phyloP scores from a whole-genome alignment of 2,329 filamentous ascomycete species.

The Xylariaceae sp. region DNA sequence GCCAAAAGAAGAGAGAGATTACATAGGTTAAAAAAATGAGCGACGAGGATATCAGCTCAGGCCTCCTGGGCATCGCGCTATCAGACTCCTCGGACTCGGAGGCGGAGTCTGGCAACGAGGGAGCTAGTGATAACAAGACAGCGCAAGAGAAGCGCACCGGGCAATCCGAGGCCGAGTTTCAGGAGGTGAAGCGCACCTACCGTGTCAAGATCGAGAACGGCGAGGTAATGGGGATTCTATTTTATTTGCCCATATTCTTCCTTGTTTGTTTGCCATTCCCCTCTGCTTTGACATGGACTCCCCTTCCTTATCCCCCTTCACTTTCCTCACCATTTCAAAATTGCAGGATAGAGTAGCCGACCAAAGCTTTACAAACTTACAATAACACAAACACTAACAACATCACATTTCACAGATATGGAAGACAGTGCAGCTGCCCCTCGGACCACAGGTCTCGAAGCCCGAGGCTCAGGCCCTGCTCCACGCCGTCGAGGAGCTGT shows the following conservation, averaged over 20 bases:
- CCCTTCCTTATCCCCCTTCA: too few relatives aligned
- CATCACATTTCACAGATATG: conserved; percentile 43
- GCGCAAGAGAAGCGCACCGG: conserved; percentile 16
- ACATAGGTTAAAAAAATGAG: too few relatives aligned
- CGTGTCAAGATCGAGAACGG: conserved; percentile 48
- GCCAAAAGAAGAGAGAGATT: too few relatives aligned
- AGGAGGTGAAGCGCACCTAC: conserved; percentile 41
- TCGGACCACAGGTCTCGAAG: conserved; percentile 37
- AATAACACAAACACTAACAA: too few relatives aligned
- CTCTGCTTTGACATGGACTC: too few relatives aligned
- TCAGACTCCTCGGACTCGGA: conserved; percentile 38
- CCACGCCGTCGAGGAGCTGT: conserved; percentile 54
- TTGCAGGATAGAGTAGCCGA: too few relatives aligned
- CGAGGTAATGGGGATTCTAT: too few relatives aligned
- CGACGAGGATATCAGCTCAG: conserved; percentile 30
- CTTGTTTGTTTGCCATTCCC: too few relatives aligned
- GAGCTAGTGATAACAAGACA: conserved; percentile 14
- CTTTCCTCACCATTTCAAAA: too few relatives aligned
- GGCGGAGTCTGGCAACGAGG: conserved; percentile 21
- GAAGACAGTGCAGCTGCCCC: conserved; percentile 38
- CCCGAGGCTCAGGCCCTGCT: conserved; percentile 44
- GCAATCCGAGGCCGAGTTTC: conserved; percentile 48
- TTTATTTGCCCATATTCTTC: too few relatives aligned
- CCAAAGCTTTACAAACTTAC: too few relatives aligned
- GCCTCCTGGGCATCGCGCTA: conserved; percentile 39